Conservation (phyloP, 2,329 filamentous ascomycete genomes). For the Colletotrichum brevisporum region DNA sequence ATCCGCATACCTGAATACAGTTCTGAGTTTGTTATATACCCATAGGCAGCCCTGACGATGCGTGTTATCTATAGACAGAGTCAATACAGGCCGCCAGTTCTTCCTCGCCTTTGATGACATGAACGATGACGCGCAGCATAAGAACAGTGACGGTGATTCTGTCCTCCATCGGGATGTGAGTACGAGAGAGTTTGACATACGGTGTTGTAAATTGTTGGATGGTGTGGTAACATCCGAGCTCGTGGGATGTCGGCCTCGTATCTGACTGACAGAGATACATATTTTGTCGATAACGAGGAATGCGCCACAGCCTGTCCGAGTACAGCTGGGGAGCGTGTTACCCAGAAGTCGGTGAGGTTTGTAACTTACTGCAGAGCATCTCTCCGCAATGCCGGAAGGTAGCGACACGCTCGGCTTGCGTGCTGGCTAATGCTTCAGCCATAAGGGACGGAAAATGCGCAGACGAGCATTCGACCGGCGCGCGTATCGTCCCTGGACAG, state of each 20-base stretch:
- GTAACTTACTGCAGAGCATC: slow-evolving; percentile 48
- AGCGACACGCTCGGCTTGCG: slow-evolving; percentile 51
- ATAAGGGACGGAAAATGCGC: slow-evolving; percentile 48
- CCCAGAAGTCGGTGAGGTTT: slow-evolving; percentile 50
- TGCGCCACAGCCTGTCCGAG: slow-evolving; percentile 48
- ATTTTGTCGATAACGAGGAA: too few relatives aligned
- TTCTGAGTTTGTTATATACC: slow-evolving; percentile 24
- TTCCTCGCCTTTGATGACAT: slow-evolving; percentile 48
- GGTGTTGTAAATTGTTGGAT: slow-evolving; percentile 56
- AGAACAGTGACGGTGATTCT: slow-evolving; percentile 46
- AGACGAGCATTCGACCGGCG: too few relatives aligned
- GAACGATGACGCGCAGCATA: slow-evolving; percentile 52
- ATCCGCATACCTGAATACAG: neutral
- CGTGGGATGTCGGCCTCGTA: too few relatives aligned
- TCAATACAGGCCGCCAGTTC: slow-evolving; percentile 45
- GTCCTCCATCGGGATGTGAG: slow-evolving; percentile 43
- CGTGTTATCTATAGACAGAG: too few relatives aligned
- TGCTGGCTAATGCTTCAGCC: slow-evolving; percentile 53
- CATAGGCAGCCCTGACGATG: slow-evolving; percentile 49
- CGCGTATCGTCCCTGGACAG: slow-evolving; percentile 8
- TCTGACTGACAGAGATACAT: too few relatives aligned
- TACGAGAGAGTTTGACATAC: slow-evolving; percentile 49
- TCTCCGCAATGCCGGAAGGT: slow-evolving; percentile 50
- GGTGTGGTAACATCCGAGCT: slow-evolving; percentile 52
- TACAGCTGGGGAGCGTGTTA: slow-evolving; percentile 49